Evolutionary conservation across 352 stramenopile species (phyloP), one percentile per base, ranked within the genome.

Genomic region (Detonula confervacea): DNA sequence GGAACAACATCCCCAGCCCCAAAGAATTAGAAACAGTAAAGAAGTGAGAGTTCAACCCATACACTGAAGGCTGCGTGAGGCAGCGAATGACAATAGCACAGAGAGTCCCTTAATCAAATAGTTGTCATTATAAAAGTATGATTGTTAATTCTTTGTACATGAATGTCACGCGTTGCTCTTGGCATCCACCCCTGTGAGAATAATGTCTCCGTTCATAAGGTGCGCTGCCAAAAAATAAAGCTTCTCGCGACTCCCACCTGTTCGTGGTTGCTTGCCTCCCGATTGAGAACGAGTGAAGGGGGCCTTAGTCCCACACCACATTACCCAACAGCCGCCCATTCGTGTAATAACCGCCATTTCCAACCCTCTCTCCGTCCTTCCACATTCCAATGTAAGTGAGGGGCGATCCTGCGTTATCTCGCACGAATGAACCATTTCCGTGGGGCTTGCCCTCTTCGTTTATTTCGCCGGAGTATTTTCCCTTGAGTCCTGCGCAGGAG

Each of bases 281-380:
- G 5, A 42, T 11, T 5, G 33, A 5, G 33, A 42, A n/a, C n/a
- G 33, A 42, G 33, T 11, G 33, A 42, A 42, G 11, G 33, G 5
- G 11, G 5, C 44, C 42, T 74, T 56, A 80, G 30, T 80, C 72
- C 72, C 72, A 80, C 64, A 80, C 72, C 8, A 80, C 72, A 70
- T 80, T 80, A 24, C 72, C 72, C 62, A 80, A 55, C 63, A 80
- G 63, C 4, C 63, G 42, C 7, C 63, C 72, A 46, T 69, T 64
- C 11, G 37, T 74, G 49, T 80, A 80, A 74, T 74, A 80, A 25
- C 52, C 64, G 8, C 72, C 72, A 29, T 73, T 67, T 37, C 62
- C 64, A 61, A 80, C 22, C 51, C 72, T 37, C 29, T 73, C 72
- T 27, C 72, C 72, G 27, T 80, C 37, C 20, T 44, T 70, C 72